Conservation (phyloP, 2,329 filamentous ascomycete genomes). For the Cladobotryum protrusum region DNA sequence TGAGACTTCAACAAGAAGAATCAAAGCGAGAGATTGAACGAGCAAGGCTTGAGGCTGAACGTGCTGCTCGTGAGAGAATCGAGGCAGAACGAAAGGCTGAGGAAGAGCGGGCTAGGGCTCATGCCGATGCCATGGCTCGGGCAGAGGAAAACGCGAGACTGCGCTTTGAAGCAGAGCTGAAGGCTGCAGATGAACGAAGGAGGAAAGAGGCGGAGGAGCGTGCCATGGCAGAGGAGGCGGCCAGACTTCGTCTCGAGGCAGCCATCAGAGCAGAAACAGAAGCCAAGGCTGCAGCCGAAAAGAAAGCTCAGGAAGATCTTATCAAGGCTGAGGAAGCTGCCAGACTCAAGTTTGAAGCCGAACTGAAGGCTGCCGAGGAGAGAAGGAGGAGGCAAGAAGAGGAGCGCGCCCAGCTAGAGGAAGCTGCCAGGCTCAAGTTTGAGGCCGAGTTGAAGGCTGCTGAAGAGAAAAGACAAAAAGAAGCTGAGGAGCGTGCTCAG, state of each 20-base stretch:
- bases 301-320: slow-evolving; percentile 32
- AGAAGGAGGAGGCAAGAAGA: slow-evolving; percentile 33
- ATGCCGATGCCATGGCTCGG: slow-evolving; percentile 29
- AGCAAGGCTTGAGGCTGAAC: slow-evolving; percentile 41
- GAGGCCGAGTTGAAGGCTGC: slow-evolving; percentile 37
- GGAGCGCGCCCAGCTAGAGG: slow-evolving; percentile 32
- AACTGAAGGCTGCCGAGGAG: slow-evolving; percentile 37
- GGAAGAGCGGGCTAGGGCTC: slow-evolving; percentile 37
- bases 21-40: slow-evolving; percentile 42
- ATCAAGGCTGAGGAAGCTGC: slow-evolving; percentile 35
- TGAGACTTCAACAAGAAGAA: slow-evolving; percentile 38
- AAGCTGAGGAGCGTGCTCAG: slow-evolving; percentile 32
- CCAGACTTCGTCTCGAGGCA: slow-evolving; percentile 34
- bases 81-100: slow-evolving; percentile 39
- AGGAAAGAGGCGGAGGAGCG: slow-evolving; percentile 34
- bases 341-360: slow-evolving; percentile 32
- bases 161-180: slow-evolving; percentile 35
- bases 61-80: slow-evolving; percentile 37
- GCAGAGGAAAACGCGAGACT: slow-evolving; percentile 32
- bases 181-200: slow-evolving; percentile 38
- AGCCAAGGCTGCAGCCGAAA: slow-evolving; percentile 36
- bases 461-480: slow-evolving; percentile 34
- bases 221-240: slow-evolving; percentile 42
- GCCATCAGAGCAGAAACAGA: slow-evolving; percentile 36
- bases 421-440: slow-evolving; percentile 31